These are phyloP conservation scores for Neofusicoccum ribis DNA, from an alignment of 2,329 filamentous ascomycete species.

Conservation along the genomic window DNA sequence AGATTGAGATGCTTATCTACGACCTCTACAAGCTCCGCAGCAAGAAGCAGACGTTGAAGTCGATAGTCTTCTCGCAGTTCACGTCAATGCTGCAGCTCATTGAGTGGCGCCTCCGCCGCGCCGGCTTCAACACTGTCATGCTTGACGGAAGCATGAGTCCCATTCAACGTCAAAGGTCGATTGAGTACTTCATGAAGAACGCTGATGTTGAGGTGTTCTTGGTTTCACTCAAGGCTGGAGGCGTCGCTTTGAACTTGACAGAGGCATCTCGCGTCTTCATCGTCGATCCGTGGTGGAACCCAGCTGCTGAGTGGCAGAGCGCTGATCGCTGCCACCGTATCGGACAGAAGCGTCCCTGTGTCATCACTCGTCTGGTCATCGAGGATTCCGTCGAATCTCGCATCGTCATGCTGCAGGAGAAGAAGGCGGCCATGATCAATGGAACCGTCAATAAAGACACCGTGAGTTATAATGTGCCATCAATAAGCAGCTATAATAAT, in stretches of 20 bases:
- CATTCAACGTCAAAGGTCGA: constrained; percentile 86
- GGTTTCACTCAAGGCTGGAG: constrained; percentile 92
- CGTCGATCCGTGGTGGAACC: constrained; percentile 99
- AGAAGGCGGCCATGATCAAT: constrained; percentile 98
- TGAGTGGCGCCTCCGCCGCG: constrained; percentile 92
- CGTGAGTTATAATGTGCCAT: neutral
- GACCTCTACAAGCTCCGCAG: constrained; percentile 89
- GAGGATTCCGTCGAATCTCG: constrained; percentile 96
- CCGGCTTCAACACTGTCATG: constrained; percentile 98
- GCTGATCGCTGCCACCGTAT: constrained; percentile 87
- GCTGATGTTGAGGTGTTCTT: constrained; percentile 93
- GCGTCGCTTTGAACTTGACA: constrained; percentile 91
- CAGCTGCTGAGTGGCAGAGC: constrained; percentile 99
- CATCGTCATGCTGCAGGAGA: constrained; percentile 95
- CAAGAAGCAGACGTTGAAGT: constrained; percentile 91
- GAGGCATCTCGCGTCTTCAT: constrained; percentile 96
- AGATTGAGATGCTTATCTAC: constrained; percentile 95
- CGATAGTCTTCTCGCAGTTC: constrained; percentile 96
- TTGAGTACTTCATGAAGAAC: constrained; percentile 96
- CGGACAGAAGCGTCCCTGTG: constrained; percentile 89
- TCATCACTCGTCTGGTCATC: constrained; percentile 91
- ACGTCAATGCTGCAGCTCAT: constrained; percentile 96
- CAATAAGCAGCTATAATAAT: neutral
- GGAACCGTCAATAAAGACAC: constrained; percentile 95
- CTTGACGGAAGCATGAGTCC: constrained; percentile 97